Conservation (phyloP, 768 basidiomycete species). For the Leccinum arenicola region DNA sequence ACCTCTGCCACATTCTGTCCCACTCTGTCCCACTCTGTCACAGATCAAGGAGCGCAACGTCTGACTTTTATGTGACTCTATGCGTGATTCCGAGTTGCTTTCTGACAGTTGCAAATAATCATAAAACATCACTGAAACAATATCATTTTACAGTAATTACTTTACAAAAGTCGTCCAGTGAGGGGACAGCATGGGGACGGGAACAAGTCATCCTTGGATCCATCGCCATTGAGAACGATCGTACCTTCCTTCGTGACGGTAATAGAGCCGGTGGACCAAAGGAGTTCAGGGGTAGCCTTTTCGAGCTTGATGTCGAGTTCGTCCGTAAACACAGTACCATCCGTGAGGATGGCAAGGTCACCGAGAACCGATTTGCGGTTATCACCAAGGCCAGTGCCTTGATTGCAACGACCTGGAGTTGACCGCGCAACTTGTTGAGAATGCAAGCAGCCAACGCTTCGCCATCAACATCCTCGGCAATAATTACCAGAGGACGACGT, state of each 20-base stretch:
- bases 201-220: conserved; percentile 63
- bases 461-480: conserved; percentile 97
- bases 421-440: conserved; percentile 98
- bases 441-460: conserved; percentile 98
- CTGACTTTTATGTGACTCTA: too few species aligned
- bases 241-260: conserved; percentile 99
- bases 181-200: too few species aligned
- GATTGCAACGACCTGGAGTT: conserved; percentile 89
- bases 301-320: conserved; percentile 98
- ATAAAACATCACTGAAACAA: too few species aligned
- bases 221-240: conserved; percentile 91
- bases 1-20: too few species aligned
- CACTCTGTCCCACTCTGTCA: too few species aligned
- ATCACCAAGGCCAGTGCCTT: conserved; percentile 98
- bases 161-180: too few species aligned
- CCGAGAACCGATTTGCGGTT: conserved; percentile 99
- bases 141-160: too few species aligned
- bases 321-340: conserved; percentile 95
- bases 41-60: too few species aligned
- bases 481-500: conserved; percentile 90
- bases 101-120: too few species aligned
- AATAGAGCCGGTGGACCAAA: conserved; percentile 87
- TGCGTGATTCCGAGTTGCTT: too few species aligned
- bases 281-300: conserved; percentile 80
- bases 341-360: conserved; percentile 95